Conservation (phyloP, 768 basidiomycete genomes). For the Leccinum longicurvipes region DNA sequence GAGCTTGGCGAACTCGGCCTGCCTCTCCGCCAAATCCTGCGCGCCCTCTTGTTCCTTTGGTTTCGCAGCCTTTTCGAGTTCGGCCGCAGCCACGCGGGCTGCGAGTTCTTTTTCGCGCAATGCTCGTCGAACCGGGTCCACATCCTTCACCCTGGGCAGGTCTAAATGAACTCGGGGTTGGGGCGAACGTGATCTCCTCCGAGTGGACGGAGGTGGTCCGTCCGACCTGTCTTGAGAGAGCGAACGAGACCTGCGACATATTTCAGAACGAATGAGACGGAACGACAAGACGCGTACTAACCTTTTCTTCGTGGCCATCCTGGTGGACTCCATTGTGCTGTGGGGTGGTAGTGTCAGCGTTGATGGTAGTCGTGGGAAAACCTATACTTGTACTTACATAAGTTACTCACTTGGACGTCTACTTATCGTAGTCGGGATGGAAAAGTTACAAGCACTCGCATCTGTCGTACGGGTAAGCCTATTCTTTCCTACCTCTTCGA, state of each 20-base stretch:
- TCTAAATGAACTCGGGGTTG: constrained; percentile 32
- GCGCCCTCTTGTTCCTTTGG: constrained; percentile 43
- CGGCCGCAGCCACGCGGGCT: constrained; percentile 62
- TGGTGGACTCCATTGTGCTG: constrained; percentile 19
- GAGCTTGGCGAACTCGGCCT: constrained; percentile 89
- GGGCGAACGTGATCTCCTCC: constrained; percentile 42
- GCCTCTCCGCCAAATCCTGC: constrained; percentile 56
- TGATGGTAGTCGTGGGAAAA: neutral
- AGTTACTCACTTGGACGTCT: too few relatives aligned
- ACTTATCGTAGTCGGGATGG: constrained; percentile 46
- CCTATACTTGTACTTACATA: too few relatives aligned
- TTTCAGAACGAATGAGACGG: neutral
- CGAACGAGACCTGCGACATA: constrained; percentile 44
- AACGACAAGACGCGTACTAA: neutral
- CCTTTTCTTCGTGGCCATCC: constrained; percentile 48
- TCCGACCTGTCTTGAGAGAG: constrained; percentile 34
- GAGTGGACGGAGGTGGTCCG: constrained; percentile 39
- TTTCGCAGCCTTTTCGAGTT: constrained; percentile 60
- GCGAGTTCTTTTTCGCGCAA: constrained; percentile 81
- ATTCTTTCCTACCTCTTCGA: neutral
- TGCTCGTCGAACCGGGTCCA: constrained; percentile 70
- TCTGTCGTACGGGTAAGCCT: constrained; percentile 50
- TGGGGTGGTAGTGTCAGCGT: too few relatives aligned
- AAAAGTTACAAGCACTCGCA: constrained; percentile 48
- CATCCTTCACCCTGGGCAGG: constrained; percentile 58